Conservation (phyloP, 75 land plant genomes). For the Adiantum capillusveneris region DNA sequence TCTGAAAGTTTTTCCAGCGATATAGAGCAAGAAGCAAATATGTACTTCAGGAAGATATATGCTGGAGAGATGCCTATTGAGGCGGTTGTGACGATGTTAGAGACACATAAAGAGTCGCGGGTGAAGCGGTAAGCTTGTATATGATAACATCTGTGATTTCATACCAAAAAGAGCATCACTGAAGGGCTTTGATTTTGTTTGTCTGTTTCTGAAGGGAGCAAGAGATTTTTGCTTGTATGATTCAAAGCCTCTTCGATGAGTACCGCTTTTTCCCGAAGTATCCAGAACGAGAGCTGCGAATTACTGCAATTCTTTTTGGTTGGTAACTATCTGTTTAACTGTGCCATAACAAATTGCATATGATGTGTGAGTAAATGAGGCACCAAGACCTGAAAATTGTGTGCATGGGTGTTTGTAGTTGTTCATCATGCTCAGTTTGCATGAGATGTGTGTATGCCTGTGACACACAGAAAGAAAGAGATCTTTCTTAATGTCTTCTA, state of each 20-base stretch:
- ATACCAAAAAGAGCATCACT: too few relatives aligned
- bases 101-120: constrained; percentile 60
- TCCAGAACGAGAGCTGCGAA: constrained; percentile 73
- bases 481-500: too few relatives aligned
- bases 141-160: too few relatives aligned
- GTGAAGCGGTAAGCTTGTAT: constrained; percentile 38
- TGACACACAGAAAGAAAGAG: too few relatives aligned
- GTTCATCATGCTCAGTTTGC: too few relatives aligned
- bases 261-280: constrained; percentile 83
- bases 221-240: constrained; percentile 78
- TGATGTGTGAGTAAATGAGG: too few relatives aligned
- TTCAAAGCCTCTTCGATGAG: constrained; percentile 88
- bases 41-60: constrained; percentile 79
- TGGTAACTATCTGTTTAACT: constrained; percentile 15
- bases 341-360: too few relatives aligned
- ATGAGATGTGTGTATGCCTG: too few relatives aligned
- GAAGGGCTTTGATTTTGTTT: neutral
- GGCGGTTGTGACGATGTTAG: constrained; percentile 70
- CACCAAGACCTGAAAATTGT: too few relatives aligned
- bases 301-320: constrained; percentile 94
- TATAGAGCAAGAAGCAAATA: constrained; percentile 81
- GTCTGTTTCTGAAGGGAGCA: constrained; percentile 51
- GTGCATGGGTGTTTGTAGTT: too few relatives aligned
- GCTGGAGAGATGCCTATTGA: constrained; percentile 60
- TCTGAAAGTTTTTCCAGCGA: constrained; percentile 51